These are phyloP conservation scores for Botrytis hyacinthi DNA, from an alignment of 2,329 filamentous ascomycete genomes.

Conservation along the genomic window DNA sequence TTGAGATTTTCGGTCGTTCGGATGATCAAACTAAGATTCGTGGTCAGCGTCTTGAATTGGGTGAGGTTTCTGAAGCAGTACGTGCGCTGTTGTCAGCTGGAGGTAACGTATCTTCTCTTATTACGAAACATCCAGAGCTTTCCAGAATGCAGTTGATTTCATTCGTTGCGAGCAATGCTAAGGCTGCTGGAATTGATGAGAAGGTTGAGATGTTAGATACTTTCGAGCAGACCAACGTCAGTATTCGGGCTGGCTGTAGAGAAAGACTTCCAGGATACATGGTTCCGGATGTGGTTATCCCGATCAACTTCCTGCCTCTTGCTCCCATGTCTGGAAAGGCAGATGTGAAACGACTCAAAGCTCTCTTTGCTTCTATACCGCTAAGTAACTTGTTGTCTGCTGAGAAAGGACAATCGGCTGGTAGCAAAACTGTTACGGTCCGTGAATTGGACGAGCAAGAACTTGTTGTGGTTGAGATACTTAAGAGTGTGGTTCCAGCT, in stretches of 20 bases:
- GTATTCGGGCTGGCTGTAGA: slow-evolving; percentile 36
- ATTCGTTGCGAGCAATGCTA: slow-evolving; percentile 1
- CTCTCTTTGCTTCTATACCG: not conserved
- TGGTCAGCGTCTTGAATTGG: slow-evolving; percentile 25
- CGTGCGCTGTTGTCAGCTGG: not conserved
- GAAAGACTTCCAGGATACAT: slow-evolving; percentile 31
- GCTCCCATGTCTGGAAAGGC: slow-evolving; percentile 11
- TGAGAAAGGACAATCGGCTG: not conserved
- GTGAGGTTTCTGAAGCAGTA: slow-evolving; percentile 3
- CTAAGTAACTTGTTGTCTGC: not conserved
- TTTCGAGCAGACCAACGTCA: slow-evolving; percentile 40
- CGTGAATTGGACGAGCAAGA: slow-evolving; percentile 1
- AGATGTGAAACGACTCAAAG: slow-evolving; percentile 9
- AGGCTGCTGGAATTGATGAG: not conserved
- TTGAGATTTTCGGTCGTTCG: slow-evolving; percentile 57
- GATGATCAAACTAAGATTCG: slow-evolving; percentile 59
- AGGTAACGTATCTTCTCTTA: not conserved
- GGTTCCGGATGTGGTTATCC: slow-evolving; percentile 15
- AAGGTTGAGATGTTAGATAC: not conserved
- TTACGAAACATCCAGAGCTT: slow-evolving; percentile 2
- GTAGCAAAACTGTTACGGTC: not conserved
- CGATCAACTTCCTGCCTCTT: slow-evolving; percentile 6
- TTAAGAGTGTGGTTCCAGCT: not conserved
- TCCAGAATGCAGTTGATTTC: slow-evolving; percentile 6
- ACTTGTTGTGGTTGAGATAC: slow-evolving; percentile 11